Evolutionary conservation across 306 rosid species (phyloP).

Genomic region (Vicia sativa): DNA sequence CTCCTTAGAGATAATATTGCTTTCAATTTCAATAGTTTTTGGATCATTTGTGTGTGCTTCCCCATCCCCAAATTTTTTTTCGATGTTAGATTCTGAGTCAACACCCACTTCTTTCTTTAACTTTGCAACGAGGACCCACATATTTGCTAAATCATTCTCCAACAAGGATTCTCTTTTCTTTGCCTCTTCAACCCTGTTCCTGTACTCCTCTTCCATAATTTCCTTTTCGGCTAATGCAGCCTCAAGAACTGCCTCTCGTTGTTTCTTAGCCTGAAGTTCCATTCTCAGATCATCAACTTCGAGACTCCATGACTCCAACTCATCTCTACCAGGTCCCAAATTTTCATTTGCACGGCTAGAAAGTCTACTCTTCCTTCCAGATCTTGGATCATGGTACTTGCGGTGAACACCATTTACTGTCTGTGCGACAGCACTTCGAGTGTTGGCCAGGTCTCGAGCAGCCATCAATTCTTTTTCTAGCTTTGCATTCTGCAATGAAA

Average conservation of each 20-base stretch:
- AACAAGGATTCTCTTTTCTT: slow-evolving; percentile 82
- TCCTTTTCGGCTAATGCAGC: slow-evolving; percentile 91
- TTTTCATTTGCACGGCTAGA: slow-evolving; percentile 64
- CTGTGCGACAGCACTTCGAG: slow-evolving; percentile 51
- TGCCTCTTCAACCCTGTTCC: slow-evolving; percentile 80
- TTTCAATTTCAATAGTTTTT: slow-evolving; percentile 46
- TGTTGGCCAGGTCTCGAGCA: slow-evolving; percentile 71
- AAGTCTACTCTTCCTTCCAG: slow-evolving; percentile 80
- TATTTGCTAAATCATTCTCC: slow-evolving; percentile 96
- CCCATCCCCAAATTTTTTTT: slow-evolving; percentile 48
- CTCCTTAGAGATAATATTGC: slow-evolving; percentile 43
- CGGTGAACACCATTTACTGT: slow-evolving; percentile 66
- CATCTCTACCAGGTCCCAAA: slow-evolving; percentile 55
- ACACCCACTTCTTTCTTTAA: slow-evolving; percentile 82
- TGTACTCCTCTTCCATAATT: slow-evolving; percentile 75
- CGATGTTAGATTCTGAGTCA: slow-evolving; percentile 53
- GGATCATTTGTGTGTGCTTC: slow-evolving; percentile 43
- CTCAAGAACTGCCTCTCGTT: slow-evolving; percentile 90
- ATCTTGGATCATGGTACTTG: slow-evolving; percentile 65
- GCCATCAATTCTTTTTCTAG: slow-evolving; percentile 82
- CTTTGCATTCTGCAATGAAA: slow-evolving; percentile 81
- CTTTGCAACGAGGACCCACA: slow-evolving; percentile 99
- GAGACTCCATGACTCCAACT: slow-evolving; percentile 78
- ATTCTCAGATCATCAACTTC: slow-evolving; percentile 73
- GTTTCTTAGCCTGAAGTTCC: slow-evolving; percentile 91